Conservation (phyloP, 345 rosid species). For the Brassica incana region DNA sequence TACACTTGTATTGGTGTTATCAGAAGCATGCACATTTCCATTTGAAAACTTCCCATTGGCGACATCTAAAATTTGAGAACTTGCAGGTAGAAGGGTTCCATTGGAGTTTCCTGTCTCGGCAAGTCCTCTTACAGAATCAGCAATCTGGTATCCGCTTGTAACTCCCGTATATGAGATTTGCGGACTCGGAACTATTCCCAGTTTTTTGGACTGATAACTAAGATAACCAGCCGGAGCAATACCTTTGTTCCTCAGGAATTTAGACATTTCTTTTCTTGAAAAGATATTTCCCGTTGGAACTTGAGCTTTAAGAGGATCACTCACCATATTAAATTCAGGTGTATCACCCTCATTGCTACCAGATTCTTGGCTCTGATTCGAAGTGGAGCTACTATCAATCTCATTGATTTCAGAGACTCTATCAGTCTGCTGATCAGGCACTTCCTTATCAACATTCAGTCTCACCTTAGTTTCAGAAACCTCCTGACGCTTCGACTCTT, state of each 20-base stretch:
- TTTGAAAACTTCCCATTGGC: constrained; percentile 39
- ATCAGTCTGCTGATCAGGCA: constrained; percentile 32
- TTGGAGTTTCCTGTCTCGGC: constrained; percentile 44
- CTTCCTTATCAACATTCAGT: constrained; percentile 40
- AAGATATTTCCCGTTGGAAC: constrained; percentile 75
- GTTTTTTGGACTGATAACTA: constrained; percentile 43
- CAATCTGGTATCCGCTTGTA: constrained; percentile 25
- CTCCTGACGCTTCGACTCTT: constrained; percentile 41
- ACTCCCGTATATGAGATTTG: constrained; percentile 37
- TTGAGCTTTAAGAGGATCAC: constrained; percentile 83
- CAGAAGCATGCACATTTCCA: constrained; percentile 41
- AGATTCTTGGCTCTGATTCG: constrained; percentile 40
- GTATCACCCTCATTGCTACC: constrained; percentile 37
- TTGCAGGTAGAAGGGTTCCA: constrained; percentile 34
- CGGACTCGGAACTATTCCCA: constrained; percentile 43
- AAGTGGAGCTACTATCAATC: constrained; percentile 29
- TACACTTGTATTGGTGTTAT: constrained; percentile 34
- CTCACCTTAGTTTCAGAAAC: constrained; percentile 36
- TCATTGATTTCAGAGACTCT: constrained; percentile 33
- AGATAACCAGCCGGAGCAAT: constrained; percentile 58
- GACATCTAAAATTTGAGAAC: constrained; percentile 39
- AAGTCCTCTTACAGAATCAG: constrained; percentile 26
- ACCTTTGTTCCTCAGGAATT: constrained; percentile 56
- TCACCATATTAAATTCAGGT: constrained; percentile 38
- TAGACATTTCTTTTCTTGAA: constrained; percentile 83